These are phyloP conservation scores for Yarrowia sp. DNA, from an alignment of 805 yeast species.

Conservation along the genomic window DNA sequence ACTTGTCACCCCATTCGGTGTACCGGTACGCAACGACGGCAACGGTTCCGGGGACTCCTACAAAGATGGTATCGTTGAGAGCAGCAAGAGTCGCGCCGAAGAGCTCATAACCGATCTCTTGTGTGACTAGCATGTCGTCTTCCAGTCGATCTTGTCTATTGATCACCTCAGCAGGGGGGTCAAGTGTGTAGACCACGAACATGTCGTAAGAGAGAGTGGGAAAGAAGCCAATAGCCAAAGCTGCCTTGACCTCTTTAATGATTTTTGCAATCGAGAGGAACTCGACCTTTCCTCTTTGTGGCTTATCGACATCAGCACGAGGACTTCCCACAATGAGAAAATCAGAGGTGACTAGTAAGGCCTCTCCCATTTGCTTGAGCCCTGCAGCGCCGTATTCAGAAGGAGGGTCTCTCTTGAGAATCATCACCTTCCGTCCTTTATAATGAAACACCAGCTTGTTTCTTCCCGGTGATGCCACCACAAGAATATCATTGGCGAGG, in stretches of 20 bases:
- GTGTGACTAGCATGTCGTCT: not conserved
- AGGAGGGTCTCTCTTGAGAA: constrained; percentile 9
- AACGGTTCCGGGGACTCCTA: constrained; percentile 10
- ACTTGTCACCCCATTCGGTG: constrained; percentile 28
- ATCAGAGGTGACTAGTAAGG: constrained; percentile 11
- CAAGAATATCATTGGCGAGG: constrained; percentile 17
- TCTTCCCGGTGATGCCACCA: constrained; percentile 10
- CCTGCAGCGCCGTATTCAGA: not conserved
- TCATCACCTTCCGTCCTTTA: constrained; percentile 15
- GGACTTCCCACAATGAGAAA: constrained; percentile 28
- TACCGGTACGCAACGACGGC: constrained; percentile 19
- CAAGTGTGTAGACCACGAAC: constrained; percentile 4
- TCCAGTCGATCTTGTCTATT: constrained; percentile 2
- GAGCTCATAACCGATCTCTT: constrained; percentile 27
- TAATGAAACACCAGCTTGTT: constrained; percentile 26
- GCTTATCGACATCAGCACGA: constrained; percentile 1
- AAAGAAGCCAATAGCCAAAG: constrained; percentile 5
- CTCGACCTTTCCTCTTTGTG: constrained; percentile 16
- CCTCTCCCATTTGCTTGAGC: constrained; percentile 19
- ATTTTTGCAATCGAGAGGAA: not conserved
- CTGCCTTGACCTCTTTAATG: not conserved
- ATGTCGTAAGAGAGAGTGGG: constrained; percentile 1
- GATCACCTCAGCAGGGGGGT: constrained; percentile 3
- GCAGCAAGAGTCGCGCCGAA: constrained; percentile 8
- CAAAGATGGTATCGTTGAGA: constrained; percentile 16